Percentiles rank a stretch among this genome's conserved stretches.
Conservation (phyloP, 192 early-diverging fungal genomes). For the Entrophospora sp. region DNA sequence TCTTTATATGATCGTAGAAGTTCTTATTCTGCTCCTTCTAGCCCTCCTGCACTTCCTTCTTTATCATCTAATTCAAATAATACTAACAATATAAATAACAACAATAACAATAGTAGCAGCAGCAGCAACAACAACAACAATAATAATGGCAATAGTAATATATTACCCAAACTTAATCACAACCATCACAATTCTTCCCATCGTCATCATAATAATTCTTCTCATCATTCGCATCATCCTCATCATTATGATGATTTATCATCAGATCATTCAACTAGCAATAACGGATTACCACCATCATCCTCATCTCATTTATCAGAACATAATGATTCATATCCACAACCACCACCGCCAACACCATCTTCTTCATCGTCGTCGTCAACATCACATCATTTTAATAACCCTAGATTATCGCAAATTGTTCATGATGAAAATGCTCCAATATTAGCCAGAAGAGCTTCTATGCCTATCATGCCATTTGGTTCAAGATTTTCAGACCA, state of each 20-base stretch:
- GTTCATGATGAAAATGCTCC: slow-evolving; percentile 21
- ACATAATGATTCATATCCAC: slow-evolving; percentile 10
- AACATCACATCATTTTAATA: slow-evolving; percentile 4
- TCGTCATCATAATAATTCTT: slow-evolving; percentile 10
- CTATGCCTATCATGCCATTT: slow-evolving; percentile 15
- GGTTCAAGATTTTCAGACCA: slow-evolving; percentile 8
- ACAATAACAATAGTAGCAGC: too few species aligned
- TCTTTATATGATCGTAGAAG: slow-evolving; percentile 27
- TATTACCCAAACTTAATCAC: slow-evolving; percentile 23
- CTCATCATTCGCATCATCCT: neutral
- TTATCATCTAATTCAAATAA: slow-evolving; percentile 11
- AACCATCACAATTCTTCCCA: neutral
- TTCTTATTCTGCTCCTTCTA: slow-evolving; percentile 38
- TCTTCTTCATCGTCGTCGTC: too few species aligned
- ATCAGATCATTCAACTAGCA: neutral
- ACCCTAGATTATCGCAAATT: slow-evolving; percentile 20
- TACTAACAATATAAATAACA: too few species aligned
- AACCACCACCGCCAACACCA: neutral
- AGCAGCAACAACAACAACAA: too few species aligned
- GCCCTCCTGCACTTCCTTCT: slow-evolving; percentile 28
- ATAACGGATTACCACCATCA: too few species aligned
- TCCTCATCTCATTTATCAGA: slow-evolving; percentile 3
- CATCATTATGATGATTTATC: neutral
- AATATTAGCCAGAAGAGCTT: slow-evolving; percentile 11
- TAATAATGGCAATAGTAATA: slow-evolving; percentile 21